Base-by-base conservation (phyloP, 345 rosid species). In the Arabidopsis arenosa region DNA sequence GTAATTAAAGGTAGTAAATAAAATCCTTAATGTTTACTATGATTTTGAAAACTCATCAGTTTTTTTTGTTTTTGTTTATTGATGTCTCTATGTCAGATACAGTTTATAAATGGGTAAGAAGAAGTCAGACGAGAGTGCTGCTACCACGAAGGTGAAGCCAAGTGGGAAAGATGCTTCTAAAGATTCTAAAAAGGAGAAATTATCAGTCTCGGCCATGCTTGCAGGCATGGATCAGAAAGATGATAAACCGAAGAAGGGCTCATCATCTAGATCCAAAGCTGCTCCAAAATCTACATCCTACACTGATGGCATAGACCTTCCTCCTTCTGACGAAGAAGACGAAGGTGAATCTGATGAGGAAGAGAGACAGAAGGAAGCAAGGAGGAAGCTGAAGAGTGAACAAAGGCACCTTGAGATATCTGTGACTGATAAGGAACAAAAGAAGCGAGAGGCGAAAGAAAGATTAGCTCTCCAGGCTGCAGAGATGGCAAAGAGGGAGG, bases 291-390 rank as follows among this genome's bases (percentile, higher is more conserved):
- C 63, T 60, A 54, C 88, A 0, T 83, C 98, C 36, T 95, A 95
- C 70, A 89, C 81, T 3, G 99, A 92, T 68, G 97, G 83, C 5
- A 73, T 89, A 32, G 99, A 92, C 82, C 96, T 95, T 63, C 98
- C 97, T 74, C 90, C 97, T 9, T 86, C 97, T 78, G 98, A 88
- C 2, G 97, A 88, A 0, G 97, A 90, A 70, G 97, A 88, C 0
- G 91, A 83, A 0, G 85, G 48, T 35, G 81, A 37, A 7, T 79
- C 90, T 5, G 91, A 76, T 14, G 93, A 84, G 75, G 89, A 83
- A 61, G 68, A 81, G 62, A 72, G 79, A n/a, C 81, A 75, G 72
- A 56, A 43, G 43, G 88, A 73, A n/a, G 55, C 48, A 43, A 83
- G 77, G 63, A 79, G 88, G 59, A 89, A 84, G 81, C 85, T 76